phyloP scores from a whole-genome alignment of 352 stramenopile species.

The Phytophthora quininea region DNA sequence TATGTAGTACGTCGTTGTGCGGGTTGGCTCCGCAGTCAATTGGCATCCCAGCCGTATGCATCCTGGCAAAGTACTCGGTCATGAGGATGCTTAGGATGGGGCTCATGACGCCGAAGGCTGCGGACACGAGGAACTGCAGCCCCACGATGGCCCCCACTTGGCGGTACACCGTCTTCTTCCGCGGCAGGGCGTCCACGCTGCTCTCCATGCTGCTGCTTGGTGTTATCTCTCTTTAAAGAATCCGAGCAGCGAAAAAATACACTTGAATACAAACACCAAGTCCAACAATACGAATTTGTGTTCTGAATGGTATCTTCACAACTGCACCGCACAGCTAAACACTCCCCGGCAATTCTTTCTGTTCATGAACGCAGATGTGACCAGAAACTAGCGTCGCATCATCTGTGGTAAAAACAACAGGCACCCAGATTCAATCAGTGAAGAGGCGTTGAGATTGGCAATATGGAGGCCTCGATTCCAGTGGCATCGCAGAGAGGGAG shows the following conservation, averaged over 20 bases:
- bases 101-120: constrained; percentile 69
- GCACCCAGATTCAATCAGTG: too few relatives aligned
- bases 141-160: constrained; percentile 50
- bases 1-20: constrained; percentile 34
- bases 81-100: constrained; percentile 71
- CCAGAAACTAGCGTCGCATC: too few relatives aligned
- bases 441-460: too few relatives aligned
- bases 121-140: constrained; percentile 53
- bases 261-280: constrained; percentile 21
- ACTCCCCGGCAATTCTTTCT: too few relatives aligned
- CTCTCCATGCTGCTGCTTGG: constrained; percentile 26
- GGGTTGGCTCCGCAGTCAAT: constrained; percentile 66
- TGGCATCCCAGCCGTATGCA: constrained; percentile 45
- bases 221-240: not conserved
- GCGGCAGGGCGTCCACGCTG: constrained; percentile 4
- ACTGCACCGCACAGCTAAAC: too few relatives aligned
- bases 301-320: too few relatives aligned
- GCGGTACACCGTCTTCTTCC: constrained; percentile 22
- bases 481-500: too few relatives aligned
- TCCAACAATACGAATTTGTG: not conserved
- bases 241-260: not conserved
- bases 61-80: constrained; percentile 81
- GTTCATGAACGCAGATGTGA: too few relatives aligned
- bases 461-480: too few relatives aligned
- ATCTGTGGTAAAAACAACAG: too few relatives aligned